Evolutionary conservation across 257 asterid species (phyloP), one percentile per base, ranked within the genome.

Genomic region (Solanum neorickii): DNA sequence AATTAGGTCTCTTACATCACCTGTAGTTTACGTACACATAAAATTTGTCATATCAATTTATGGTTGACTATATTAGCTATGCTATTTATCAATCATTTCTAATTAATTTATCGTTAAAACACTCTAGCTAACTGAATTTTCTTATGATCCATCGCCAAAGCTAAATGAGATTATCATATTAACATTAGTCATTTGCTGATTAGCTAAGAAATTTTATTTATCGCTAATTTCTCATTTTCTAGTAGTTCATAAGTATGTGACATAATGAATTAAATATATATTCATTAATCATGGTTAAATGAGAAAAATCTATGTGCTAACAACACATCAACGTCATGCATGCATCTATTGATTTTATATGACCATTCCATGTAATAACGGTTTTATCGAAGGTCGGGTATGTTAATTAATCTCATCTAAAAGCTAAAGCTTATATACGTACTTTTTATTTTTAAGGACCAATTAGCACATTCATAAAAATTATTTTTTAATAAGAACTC

Each of bases 401-500:
- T 65, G 18, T 5, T 5, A 25, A 12, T 65, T 0, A 6, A 65
- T 65, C 18, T n/a, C 20, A 65, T 25, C 5, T 65, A 25, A 12
- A 65, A 65, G 18, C 2, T 65, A 12, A 65, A 65, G 18, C 2
- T 65, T 4, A 25, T 12, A 16, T 1, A 2, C 0, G 0, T n/a
- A 1, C 3, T 65, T 65, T 1, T 0, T 25, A 65, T 5, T 5
- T 65, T 65, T 5, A 65, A 12, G 9, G 9, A 9, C 3, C n/a
- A 18, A 7, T 37, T 37, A 37, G 20, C 2, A 7, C 1, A 18
- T 56, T 7, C 65, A 18, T 7, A 0, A 15, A 52, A 52, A 18
- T 0, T 52, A 52, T 16, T 52, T 52, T 52, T 52, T 52, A 1
- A 52, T 14, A 47, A 47, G 2, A 31, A 66, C 73, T 27, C 9